phyloP scores from a whole-genome alignment of 345 rosid species.

The Eutrema japonicum region DNA sequence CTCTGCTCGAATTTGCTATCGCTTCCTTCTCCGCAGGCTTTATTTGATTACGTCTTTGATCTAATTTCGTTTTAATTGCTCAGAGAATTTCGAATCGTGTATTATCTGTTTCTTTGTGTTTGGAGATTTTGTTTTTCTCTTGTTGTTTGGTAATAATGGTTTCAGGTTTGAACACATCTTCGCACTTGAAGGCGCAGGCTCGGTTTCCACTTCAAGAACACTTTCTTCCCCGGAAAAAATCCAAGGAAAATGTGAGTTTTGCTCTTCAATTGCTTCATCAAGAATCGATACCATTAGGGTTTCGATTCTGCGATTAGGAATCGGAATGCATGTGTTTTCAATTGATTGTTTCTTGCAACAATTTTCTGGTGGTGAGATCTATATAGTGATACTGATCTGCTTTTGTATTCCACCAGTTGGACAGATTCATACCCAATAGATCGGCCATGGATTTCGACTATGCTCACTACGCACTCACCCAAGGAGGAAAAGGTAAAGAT shows the following conservation, averaged over 20 bases:
- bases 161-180: conserved; percentile 32
- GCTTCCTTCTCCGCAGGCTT: background rate
- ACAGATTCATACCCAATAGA: conserved; percentile 71
- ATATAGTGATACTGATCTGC: conserved; percentile 7
- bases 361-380: background rate
- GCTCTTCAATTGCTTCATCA: background rate
- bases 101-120: background rate
- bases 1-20: background rate
- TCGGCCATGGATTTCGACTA: conserved; percentile 75
- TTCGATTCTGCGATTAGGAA: background rate
- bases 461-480: conserved; percentile 58
- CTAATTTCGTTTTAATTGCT: background rate
- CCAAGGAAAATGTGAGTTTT: conserved; percentile 49
- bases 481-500: background rate
- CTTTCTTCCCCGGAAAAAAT: conserved; percentile 44
- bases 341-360: background rate
- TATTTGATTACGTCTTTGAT: background rate
- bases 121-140: background rate
- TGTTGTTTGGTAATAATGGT: conserved; percentile 24
- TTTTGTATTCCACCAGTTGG: conserved; percentile 47
- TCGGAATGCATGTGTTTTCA: background rate
- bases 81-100: background rate
- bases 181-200: conserved; percentile 40
- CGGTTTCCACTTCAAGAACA: conserved; percentile 52
- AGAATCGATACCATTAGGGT: background rate